These are phyloP conservation scores for Nasturtium officinale DNA, from an alignment of 345 rosid species.

Conservation along the genomic window DNA sequence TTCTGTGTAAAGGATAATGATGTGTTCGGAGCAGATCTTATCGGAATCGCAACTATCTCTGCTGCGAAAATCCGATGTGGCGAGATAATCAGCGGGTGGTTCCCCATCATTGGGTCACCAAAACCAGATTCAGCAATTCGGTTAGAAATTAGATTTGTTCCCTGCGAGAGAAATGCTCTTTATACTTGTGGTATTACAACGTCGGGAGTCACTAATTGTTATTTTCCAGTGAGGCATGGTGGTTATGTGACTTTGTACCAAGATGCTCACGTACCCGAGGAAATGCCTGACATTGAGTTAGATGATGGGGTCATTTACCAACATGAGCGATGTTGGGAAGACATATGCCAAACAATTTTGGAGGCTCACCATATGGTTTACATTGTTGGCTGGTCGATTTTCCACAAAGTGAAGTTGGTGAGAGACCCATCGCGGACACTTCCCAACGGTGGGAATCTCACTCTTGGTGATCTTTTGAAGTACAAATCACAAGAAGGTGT, in stretches of 20 bases:
- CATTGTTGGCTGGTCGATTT: slow-evolving; percentile 85
- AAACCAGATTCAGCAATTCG: slow-evolving; percentile 67
- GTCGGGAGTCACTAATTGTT: slow-evolving; percentile 53
- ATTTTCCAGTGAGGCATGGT: slow-evolving; percentile 71
- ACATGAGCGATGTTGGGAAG: slow-evolving; percentile 85
- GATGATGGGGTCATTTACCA: slow-evolving; percentile 53
- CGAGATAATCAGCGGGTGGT: slow-evolving; percentile 61
- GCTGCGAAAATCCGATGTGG: slow-evolving; percentile 47
- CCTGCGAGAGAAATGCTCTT: slow-evolving; percentile 50
- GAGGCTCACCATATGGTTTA: slow-evolving; percentile 92
- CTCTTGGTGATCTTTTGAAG: slow-evolving; percentile 71
- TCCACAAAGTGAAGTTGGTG: slow-evolving; percentile 65
- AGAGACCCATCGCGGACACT: slow-evolving; percentile 63
- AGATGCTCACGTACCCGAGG: slow-evolving; percentile 74
- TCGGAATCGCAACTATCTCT: slow-evolving; percentile 61
- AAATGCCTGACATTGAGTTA: slow-evolving; percentile 58
- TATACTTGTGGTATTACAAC: slow-evolving; percentile 54
- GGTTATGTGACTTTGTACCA: slow-evolving; percentile 69
- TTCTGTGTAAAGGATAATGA: slow-evolving; percentile 80
- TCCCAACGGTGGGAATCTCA: slow-evolving; percentile 66
- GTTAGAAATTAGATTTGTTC: slow-evolving; percentile 58
- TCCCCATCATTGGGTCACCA: slow-evolving; percentile 66
- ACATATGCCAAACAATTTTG: slow-evolving; percentile 75
- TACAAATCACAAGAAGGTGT: slow-evolving; percentile 92
- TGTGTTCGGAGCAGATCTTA: slow-evolving; percentile 76